Conservation (phyloP, 2,329 filamentous ascomycete species). For the Keithomyces neogunnii region DNA sequence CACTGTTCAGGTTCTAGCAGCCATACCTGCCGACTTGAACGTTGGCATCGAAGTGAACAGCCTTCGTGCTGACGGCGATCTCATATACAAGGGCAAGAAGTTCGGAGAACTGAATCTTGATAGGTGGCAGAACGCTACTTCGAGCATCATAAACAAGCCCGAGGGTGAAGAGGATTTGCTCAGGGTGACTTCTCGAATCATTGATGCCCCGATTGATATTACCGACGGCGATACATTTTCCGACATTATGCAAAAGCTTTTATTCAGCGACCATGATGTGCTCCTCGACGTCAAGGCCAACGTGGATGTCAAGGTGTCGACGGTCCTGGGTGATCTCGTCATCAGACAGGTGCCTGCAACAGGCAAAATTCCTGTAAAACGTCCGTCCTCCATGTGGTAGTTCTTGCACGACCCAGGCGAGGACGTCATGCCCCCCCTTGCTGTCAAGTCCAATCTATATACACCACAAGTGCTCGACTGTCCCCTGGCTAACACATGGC, state of each 20-base stretch:
- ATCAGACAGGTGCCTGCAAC: constrained; percentile 78
- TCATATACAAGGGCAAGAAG: constrained; percentile 69
- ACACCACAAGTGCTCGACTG: constrained; percentile 11
- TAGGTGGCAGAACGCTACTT: constrained; percentile 80
- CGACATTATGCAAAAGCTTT: constrained; percentile 68
- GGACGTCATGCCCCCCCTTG: constrained; percentile 16
- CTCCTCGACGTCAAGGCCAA: constrained; percentile 65
- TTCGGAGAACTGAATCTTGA: constrained; percentile 72
- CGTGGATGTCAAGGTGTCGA: constrained; percentile 76
- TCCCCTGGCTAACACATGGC: constrained; percentile 24
- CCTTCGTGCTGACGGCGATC: constrained; percentile 69
- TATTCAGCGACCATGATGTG: constrained; percentile 67
- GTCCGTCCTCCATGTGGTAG: constrained; percentile 55
- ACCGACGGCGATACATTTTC: constrained; percentile 72
- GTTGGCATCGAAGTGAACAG: constrained; percentile 71
- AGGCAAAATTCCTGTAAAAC: constrained; percentile 84
- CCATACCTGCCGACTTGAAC: constrained; percentile 77
- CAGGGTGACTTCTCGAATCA: constrained; percentile 66
- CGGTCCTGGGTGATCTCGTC: constrained; percentile 70
- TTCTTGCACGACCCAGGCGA: constrained; percentile 11
- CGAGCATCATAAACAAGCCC: constrained; percentile 53
- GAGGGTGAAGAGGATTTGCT: constrained; percentile 53
- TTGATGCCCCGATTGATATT: constrained; percentile 73
- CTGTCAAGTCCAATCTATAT: constrained; percentile 4
- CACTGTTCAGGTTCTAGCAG: constrained; percentile 69